Evolutionary conservation across 208 protist species (phyloP).

Genomic region (Crithidia sp.): DNA sequence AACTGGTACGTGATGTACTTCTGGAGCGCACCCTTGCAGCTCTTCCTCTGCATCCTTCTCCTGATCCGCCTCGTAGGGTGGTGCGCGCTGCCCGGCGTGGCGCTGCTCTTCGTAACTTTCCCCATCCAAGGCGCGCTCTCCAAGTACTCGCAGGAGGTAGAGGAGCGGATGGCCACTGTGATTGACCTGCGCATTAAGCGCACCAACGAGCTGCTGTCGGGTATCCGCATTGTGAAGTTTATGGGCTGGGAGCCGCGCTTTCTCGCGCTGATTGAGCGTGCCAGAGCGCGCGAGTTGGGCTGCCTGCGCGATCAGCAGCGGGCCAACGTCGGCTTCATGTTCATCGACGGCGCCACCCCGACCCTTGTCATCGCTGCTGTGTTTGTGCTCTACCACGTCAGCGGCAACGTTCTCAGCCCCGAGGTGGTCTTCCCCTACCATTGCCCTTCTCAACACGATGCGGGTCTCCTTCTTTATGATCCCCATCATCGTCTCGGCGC

Average conservation of each 20-base stretch:
- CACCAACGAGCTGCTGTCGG: slow-evolving; percentile 89
- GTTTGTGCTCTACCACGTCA: slow-evolving; percentile 56
- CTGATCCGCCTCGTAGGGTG: slow-evolving; percentile 59
- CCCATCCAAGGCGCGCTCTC: slow-evolving; percentile 62
- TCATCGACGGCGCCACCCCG: slow-evolving; percentile 71
- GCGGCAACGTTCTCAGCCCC: slow-evolving; percentile 68
- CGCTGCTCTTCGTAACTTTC: slow-evolving; percentile 60
- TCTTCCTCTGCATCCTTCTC: slow-evolving; percentile 53
- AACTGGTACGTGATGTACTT: slow-evolving; percentile 81
- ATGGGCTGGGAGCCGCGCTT: slow-evolving; percentile 89
- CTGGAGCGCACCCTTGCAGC: slow-evolving; percentile 68
- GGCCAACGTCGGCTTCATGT: slow-evolving; percentile 40
- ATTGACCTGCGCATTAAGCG: slow-evolving; percentile 86
- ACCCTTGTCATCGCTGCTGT: slow-evolving; percentile 64
- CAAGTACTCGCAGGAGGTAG: slow-evolving; percentile 39
- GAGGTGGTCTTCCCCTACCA: slow-evolving; percentile 88
- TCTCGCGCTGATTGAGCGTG: slow-evolving; percentile 39
- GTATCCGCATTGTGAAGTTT: slow-evolving; percentile 92
- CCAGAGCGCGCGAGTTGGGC: slow-evolving; percentile 58
- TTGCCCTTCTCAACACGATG: slow-evolving; percentile 91
- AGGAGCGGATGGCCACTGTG: slow-evolving; percentile 34
- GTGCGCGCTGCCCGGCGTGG: slow-evolving; percentile 61
- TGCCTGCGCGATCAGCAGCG: slow-evolving; percentile 43
- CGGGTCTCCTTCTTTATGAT: slow-evolving; percentile 92
- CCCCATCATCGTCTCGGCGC: slow-evolving; percentile 62